Evolutionary conservation across 2,329 filamentous ascomycete genomes (phyloP).

Genomic region (Anthostomella pinea): DNA sequence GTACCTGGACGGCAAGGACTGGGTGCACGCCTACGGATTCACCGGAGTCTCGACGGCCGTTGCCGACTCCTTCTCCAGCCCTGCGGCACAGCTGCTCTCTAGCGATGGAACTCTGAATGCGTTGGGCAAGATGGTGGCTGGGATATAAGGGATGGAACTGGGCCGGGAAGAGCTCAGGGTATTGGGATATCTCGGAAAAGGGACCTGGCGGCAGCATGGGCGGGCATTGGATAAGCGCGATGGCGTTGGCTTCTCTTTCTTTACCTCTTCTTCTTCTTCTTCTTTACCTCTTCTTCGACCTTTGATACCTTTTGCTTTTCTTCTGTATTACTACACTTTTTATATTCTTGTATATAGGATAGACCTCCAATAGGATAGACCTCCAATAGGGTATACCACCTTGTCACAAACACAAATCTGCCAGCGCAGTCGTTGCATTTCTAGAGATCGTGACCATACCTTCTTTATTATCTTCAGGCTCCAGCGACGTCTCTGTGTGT

Average conservation of each 20-base stretch:
- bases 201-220: background rate
- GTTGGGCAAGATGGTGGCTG: slow-evolving; percentile 19
- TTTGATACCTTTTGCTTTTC: background rate
- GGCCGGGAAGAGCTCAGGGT: background rate
- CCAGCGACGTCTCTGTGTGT: no score
- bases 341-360: background rate
- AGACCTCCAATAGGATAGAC: background rate
- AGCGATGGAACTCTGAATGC: slow-evolving; percentile 34
- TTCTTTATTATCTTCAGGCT: no score
- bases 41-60: slow-evolving; percentile 40
- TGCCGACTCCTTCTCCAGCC: slow-evolving; percentile 42
- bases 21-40: slow-evolving; percentile 41
- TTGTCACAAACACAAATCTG: no score
- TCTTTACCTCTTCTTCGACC: no score
- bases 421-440: no score
- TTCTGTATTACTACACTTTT: background rate
- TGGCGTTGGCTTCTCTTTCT: no score
- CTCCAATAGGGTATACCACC: background rate
- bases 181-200: background rate
- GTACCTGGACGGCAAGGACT: slow-evolving; percentile 40
- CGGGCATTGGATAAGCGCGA: no score
- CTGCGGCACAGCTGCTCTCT: slow-evolving; percentile 42
- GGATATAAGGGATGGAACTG: slow-evolving; percentile 2
- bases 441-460: no score
- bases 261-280: no score